Conservation (phyloP, 257 asterid species). For the Verbascum thapsus region DNA sequence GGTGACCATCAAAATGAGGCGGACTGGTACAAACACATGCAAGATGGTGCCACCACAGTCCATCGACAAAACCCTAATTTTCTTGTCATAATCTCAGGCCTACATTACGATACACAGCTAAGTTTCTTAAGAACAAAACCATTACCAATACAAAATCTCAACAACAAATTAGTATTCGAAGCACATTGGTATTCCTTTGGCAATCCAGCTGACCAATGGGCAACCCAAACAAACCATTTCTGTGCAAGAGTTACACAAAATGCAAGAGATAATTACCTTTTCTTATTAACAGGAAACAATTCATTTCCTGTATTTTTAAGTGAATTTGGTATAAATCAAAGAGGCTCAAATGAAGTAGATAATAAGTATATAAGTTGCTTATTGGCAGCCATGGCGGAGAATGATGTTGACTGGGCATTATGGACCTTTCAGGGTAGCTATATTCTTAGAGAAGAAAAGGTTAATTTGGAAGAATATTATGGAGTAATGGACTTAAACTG, state of each 20-base stretch:
- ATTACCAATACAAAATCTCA: conserved; percentile 29
- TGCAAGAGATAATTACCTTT: conserved; percentile 37
- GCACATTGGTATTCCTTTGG: conserved; percentile 68
- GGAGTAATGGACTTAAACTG: conserved; percentile 48
- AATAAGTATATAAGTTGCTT: conserved; percentile 47
- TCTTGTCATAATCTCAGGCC: conserved; percentile 69
- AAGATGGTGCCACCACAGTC: conserved; percentile 51
- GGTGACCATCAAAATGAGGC: conserved; percentile 46
- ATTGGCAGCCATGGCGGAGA: conserved; percentile 37
- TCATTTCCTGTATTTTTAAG: conserved; percentile 57
- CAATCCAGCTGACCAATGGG: conserved; percentile 30
- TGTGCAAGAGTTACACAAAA: conserved; percentile 27
- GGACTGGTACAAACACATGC: conserved; percentile 62
- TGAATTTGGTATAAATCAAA: conserved; percentile 64
- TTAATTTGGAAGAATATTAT: conserved; percentile 38
- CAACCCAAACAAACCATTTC: conserved; percentile 30
- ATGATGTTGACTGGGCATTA: conserved; percentile 55
- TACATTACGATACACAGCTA: conserved; percentile 42
- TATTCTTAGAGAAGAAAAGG: conserved; percentile 33
- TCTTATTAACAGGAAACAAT: conserved; percentile 29
- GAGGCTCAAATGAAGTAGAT: conserved; percentile 43
- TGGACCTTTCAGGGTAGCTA: conserved; percentile 56
- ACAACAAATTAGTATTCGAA: conserved; percentile 61
- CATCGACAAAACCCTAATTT: conserved; percentile 50
- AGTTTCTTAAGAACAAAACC: conserved; percentile 40